A percentile compares a stretch with the other conserved stretches of the same genome.
Conservation (phyloP, 176 grass and related monocot species). For the Echinochloa phyllopogon region DNA sequence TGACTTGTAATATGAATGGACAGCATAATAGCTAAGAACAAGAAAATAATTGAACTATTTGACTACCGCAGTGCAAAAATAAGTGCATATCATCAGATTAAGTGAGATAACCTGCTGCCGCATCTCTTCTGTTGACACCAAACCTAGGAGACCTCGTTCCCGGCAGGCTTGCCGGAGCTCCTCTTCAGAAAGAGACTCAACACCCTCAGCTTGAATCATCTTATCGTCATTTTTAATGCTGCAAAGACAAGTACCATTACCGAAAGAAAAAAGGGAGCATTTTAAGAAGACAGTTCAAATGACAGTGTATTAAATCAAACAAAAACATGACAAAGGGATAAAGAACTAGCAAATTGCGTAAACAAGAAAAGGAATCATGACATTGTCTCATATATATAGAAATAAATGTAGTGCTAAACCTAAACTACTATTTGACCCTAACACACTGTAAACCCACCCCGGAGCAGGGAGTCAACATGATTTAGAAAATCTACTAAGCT, state of each 20-base stretch:
- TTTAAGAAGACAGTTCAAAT: slow-evolving; percentile 28
- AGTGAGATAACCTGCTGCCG: slow-evolving; percentile 71
- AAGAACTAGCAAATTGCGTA: slow-evolving; percentile 28
- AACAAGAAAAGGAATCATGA: slow-evolving; percentile 4
- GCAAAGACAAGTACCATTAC: slow-evolving; percentile 26
- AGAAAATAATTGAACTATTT: slow-evolving; percentile 23
- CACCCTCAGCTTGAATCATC: slow-evolving; percentile 90
- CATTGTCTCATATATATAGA: neutral
- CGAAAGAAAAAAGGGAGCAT: slow-evolving; percentile 17
- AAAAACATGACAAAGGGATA: slow-evolving; percentile 16
- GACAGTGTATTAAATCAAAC: neutral
- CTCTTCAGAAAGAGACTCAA: slow-evolving; percentile 98
- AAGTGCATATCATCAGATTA: slow-evolving; percentile 16
- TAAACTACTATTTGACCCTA: neutral
- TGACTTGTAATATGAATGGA: neutral
- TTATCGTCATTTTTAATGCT: slow-evolving; percentile 99
- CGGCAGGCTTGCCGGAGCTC: slow-evolving; percentile 94
- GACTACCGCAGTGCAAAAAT: slow-evolving; percentile 31
- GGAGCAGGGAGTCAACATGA: slow-evolving; percentile 4
- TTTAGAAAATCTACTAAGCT: slow-evolving; percentile 24
- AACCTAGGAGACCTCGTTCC: slow-evolving; percentile 85
- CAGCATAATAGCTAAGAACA: neutral
- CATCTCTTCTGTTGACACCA: slow-evolving; percentile 96
- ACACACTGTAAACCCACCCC: neutral
- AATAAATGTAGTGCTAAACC: slow-evolving; percentile 27